A percentile compares a stretch with the other conserved stretches of the same genome.
Conservation (phyloP, 2,329 filamentous ascomycete genomes). For the Sporothrix humicola region DNA sequence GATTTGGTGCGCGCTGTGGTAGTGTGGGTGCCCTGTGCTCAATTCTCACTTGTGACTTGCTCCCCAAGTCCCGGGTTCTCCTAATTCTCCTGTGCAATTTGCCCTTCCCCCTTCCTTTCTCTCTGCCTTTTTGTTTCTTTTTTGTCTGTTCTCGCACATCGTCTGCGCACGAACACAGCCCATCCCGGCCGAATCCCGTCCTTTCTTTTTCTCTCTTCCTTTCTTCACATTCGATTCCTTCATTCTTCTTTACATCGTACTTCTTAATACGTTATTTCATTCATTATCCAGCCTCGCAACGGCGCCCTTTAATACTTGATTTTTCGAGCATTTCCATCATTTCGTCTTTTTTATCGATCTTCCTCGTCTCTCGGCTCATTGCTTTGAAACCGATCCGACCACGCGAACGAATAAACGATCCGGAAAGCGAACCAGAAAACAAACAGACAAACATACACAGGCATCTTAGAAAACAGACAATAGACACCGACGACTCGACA, state of each 20-base stretch:
- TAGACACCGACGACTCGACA: not conserved
- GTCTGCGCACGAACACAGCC: conserved; percentile 9
- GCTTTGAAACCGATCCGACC: conserved; percentile 17
- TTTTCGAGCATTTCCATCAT: not conserved
- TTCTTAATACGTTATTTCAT: conserved; percentile 19
- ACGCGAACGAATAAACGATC: not conserved
- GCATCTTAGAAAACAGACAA: not conserved
- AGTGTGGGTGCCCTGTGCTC: not conserved
- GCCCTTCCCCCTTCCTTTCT: not conserved
- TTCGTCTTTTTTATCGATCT: not conserved
- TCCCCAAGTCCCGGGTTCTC: not conserved
- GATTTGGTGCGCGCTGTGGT: not conserved
- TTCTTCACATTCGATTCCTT: conserved; percentile 5
- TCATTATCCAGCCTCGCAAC: not conserved
- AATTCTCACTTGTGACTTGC: not conserved
- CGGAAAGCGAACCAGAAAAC: not conserved
- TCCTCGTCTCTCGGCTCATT: not conserved
- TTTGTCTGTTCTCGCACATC: not conserved
- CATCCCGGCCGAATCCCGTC: conserved; percentile 10
- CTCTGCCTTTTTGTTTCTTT: conserved; percentile 1
- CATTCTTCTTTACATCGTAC: not conserved
- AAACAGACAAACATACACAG: too few relatives aligned
- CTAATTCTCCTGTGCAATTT: conserved; percentile 14
- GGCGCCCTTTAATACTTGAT: not conserved
- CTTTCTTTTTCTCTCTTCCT: not conserved